Conservation (phyloP, 768 basidiomycete genomes). For the Leucocoprinus birnbaumii region DNA sequence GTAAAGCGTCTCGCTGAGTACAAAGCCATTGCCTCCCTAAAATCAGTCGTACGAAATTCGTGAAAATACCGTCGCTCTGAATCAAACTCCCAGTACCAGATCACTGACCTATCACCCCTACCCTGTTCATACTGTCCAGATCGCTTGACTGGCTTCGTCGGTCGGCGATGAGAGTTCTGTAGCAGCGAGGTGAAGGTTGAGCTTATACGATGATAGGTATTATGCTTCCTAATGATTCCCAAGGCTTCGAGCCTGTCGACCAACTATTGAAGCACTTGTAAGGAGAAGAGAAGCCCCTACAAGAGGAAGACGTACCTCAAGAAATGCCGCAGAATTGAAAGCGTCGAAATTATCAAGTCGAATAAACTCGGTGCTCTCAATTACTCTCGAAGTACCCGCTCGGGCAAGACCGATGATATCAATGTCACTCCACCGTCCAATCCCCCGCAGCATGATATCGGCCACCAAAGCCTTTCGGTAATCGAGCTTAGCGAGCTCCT, state of each 20-base stretch:
- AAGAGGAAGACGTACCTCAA: no score
- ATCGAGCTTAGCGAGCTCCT: not conserved
- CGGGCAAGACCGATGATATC: not conserved
- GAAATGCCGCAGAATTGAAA: no score
- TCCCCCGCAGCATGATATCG: not conserved
- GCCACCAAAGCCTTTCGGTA: not conserved
- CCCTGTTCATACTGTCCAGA: not conserved
- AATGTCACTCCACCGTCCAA: not conserved
- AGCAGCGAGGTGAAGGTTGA: not conserved
- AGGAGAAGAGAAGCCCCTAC: no score
- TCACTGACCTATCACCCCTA: not conserved
- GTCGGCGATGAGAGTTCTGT: not conserved
- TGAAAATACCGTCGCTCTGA: not conserved
- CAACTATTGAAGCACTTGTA: no score
- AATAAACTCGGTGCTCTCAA: no score
- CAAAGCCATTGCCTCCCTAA: not conserved
- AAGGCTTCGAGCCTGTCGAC: no score
- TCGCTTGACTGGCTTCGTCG: not conserved
- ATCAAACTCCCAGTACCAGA: slow-evolving; percentile 8
- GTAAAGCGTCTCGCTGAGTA: no score
- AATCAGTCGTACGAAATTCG: not conserved
- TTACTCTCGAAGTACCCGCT: not conserved
- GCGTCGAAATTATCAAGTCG: no score
- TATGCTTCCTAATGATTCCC: no score
- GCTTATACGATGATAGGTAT: not conserved